These are phyloP conservation scores for Lycium barbarum DNA, from an alignment of 257 asterid genomes.

Conservation along the genomic window DNA sequence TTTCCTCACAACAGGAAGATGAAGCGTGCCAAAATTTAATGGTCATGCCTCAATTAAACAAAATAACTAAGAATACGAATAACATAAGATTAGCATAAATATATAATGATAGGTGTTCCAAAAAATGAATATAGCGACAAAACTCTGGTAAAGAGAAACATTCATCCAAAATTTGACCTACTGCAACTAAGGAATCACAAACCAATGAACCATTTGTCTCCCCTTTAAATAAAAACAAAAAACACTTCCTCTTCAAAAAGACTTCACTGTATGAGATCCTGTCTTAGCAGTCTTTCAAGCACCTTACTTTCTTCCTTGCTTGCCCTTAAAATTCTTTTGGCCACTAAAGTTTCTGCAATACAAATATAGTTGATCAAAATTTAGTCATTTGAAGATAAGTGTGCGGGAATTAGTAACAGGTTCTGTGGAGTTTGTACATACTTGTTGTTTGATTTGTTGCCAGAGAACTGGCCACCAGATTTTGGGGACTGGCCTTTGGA, in stretches of 20 bases:
- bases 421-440: neutral
- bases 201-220: too few species aligned
- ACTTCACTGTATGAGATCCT: neutral
- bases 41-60: neutral
- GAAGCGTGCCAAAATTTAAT: too few species aligned
- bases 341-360: constrained; percentile 8
- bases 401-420: neutral
- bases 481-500: constrained; percentile 33
- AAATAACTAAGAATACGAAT: neutral
- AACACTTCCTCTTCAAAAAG: neutral
- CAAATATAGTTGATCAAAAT: neutral
- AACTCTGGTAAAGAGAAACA: neutral
- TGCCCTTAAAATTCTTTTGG: constrained; percentile 25
- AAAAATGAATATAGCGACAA: neutral
- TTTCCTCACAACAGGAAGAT: too few species aligned
- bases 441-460: constrained; percentile 32
- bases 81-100: neutral
- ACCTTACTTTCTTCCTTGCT: constrained; percentile 17
- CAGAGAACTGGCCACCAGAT: constrained; percentile 38
- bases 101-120: neutral
- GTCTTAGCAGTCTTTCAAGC: neutral
- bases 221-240: neutral
- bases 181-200: neutral
- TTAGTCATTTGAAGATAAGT: neutral
- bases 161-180: neutral